Base-by-base conservation (phyloP, 306 rosid species). In the Amphicarpaea edgeworthii region DNA sequence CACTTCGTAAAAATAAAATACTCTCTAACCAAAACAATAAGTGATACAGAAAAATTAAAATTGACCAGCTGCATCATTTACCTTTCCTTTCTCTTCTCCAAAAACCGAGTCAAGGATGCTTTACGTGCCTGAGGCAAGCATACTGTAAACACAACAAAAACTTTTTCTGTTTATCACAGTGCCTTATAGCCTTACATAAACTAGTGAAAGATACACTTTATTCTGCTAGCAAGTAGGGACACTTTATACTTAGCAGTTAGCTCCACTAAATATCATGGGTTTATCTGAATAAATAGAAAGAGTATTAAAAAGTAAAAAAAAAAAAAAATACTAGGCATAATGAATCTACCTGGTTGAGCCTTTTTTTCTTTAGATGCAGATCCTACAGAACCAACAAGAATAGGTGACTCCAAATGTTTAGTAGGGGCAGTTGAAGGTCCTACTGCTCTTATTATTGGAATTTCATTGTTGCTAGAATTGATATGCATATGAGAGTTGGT, bases 21-120 rank as follows among this genome's bases (percentile, higher is more conserved):
- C n/a, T n/a, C n/a, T n/a, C n/a, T n/a, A n/a, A n/a, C n/a, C 3
- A 19, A 50, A 62, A 62, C 46, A 61, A 40, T 8, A 20, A 46
- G 28, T 60, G 41, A 51, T 24, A 7, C 3, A 42, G 66, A 49
- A 59, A 45, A 32, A 17, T 24, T 8, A 71, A 15, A 57, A 34
- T 8, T 32, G 61, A 73, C 1, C 7, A 73, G 16, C 17, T 20
- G 60, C 23, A 12, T n/a, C 12, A 76, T 9, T 82, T 88, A 96
- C 99, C 99, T 91, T 82, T 89, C 98, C 84, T 86, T 92, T 82
- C 99, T 95, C 90, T 96, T 96, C 90, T 92, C 97, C 72, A 96
- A 81, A 78, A 92, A 96, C n/a, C 99, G 85, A 74, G 93, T 84
- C 86, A 96, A 83, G 17, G 99, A 92, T 83, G 99, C 98, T 83